These are phyloP conservation scores for Chondrostereum purpureum DNA, from an alignment of 1,284 basidiomycete genomes.

Conservation along the genomic window DNA sequence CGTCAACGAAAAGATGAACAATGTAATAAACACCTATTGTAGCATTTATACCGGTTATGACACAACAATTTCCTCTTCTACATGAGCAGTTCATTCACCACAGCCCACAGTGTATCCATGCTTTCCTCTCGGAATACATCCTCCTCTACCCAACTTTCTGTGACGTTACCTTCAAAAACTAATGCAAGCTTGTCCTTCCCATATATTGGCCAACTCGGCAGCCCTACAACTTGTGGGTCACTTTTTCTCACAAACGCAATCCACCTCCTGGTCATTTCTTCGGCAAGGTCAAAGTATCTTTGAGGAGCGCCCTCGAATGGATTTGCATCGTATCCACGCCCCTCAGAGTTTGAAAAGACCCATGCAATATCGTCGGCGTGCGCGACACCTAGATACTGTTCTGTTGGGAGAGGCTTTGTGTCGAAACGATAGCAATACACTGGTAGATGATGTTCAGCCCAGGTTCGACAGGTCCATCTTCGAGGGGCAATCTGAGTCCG, in stretches of 20 bases:
- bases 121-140: neutral
- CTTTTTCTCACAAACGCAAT: slow-evolving; percentile 80
- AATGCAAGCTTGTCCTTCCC: neutral
- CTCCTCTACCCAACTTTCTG: neutral
- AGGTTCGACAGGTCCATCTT: neutral
- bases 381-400: neutral
- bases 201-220: neutral
- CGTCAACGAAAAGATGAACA: too few species aligned
- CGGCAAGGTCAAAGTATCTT: neutral
- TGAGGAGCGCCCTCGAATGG: neutral
- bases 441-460: neutral
- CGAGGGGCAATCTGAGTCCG: neutral
- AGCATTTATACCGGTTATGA: too few species aligned
- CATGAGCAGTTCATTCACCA: neutral
- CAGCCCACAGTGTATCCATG: neutral
- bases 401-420: neutral
- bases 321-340: neutral
- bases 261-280: neutral
- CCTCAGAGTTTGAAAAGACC: neutral
- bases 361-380: neutral
- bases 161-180: neutral
- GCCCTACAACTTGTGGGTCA: slow-evolving; percentile 42
- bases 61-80: neutral
- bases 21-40: too few species aligned
- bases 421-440: neutral